Conservation (phyloP, 371 early-diverging fungal genomes). For the Batkoa obscura region DNA sequence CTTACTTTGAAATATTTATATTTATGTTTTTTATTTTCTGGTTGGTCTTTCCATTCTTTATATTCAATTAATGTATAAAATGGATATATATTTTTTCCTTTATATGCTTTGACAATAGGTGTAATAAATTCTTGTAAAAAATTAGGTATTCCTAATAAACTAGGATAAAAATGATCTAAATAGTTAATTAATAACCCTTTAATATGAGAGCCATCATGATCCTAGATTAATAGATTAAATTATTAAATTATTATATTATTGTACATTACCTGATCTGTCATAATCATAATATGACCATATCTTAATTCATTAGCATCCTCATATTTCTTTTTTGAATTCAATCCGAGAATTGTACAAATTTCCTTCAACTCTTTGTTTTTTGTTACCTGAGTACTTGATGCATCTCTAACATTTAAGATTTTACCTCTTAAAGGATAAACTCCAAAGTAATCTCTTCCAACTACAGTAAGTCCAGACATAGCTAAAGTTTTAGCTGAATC, state of each 20-base stretch:
- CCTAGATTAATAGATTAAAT: conserved; percentile 19
- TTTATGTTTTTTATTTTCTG: conserved; percentile 53
- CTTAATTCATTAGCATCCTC: conserved; percentile 53
- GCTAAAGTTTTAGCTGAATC: conserved; percentile 98
- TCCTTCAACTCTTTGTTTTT: conserved; percentile 81
- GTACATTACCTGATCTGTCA: conserved; percentile 89
- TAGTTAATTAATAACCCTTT: conserved; percentile 99
- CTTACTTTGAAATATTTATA: conserved; percentile 90
- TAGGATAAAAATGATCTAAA: conserved; percentile 95
- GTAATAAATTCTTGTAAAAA: conserved; percentile 99
- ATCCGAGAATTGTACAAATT: conserved; percentile 94
- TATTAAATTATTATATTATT: neutral
- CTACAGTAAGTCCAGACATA: conserved; percentile 79
- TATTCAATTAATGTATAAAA: conserved; percentile 98
- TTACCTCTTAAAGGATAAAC: conserved; percentile 99
- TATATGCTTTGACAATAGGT: conserved; percentile 81
- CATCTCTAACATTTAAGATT: conserved; percentile 96
- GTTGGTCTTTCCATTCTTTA: conserved; percentile 64
- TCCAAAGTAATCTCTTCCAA: conserved; percentile 92
- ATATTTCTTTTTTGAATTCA: conserved; percentile 84
- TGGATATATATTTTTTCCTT: conserved; percentile 29
- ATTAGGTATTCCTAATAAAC: conserved; percentile 80
- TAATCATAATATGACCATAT: conserved; percentile 98
- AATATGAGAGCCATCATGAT: conserved; percentile 99
- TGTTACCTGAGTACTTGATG: conserved; percentile 52